A percentile compares a stretch with the other conserved stretches of the same genome.
Evolutionary conservation across 2,329 filamentous ascomycete genomes (phyloP).

Genomic region (Phyllachora maydis): DNA sequence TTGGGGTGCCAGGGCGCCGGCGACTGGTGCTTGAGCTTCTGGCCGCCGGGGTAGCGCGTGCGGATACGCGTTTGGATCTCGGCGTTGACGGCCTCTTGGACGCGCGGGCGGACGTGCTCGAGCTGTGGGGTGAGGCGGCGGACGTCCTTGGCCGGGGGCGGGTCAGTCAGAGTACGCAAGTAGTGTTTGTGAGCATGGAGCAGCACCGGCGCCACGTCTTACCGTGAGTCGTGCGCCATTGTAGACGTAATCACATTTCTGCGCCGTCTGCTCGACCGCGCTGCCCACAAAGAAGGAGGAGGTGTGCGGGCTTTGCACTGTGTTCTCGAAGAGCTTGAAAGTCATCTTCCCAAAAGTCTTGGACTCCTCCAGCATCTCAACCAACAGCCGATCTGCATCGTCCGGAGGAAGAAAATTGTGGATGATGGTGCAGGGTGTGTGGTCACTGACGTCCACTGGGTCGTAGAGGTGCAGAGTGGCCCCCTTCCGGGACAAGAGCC

Average conservation of each 20-base stretch:
- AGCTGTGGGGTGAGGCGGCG: conserved; percentile 59
- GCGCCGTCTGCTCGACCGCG: conserved; percentile 43
- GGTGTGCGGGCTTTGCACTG: conserved; percentile 72
- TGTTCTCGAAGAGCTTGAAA: conserved; percentile 76
- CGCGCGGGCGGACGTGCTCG: conserved; percentile 42
- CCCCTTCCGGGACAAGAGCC: conserved; percentile 49
- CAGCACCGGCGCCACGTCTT: conserved; percentile 5
- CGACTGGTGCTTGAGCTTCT: conserved; percentile 62
- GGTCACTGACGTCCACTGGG: conserved; percentile 55
- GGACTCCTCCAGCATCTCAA: conserved; percentile 56
- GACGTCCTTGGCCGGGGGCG: conserved; percentile 36
- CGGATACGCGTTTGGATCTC: conserved; percentile 56
- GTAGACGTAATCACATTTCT: conserved; percentile 69
- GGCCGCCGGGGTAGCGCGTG: conserved; percentile 42
- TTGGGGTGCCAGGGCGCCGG: conserved; percentile 62
- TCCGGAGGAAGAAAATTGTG: conserved; percentile 67
- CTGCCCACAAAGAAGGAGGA: conserved; percentile 67
- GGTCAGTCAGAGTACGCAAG: not conserved
- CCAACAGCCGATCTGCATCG: conserved; percentile 52
- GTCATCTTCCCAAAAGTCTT: conserved; percentile 47
- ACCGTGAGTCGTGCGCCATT: conserved; percentile 56
- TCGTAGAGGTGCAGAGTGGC: conserved; percentile 70
- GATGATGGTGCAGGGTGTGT: conserved; percentile 81
- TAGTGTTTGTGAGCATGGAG: too few species aligned
- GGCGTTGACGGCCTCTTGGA: conserved; percentile 56